A percentile compares a stretch with the other conserved stretches of the same genome.
These are phyloP conservation scores for Yarrowia sp. DNA, from an alignment of 805 yeast species.

Conservation along the genomic window DNA sequence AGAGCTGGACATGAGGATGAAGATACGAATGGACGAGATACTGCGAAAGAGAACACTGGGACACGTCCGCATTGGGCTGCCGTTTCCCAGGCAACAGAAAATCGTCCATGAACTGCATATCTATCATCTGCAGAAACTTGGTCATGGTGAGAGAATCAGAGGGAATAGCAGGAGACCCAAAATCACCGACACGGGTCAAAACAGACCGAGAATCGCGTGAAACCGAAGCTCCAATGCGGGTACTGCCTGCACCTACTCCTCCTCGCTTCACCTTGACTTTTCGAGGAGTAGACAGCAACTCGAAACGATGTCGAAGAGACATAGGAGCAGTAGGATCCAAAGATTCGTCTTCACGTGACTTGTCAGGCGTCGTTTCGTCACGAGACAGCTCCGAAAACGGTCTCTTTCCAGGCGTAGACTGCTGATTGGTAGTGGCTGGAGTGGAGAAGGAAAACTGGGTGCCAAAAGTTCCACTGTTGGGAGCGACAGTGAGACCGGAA, in stretches of 20 bases:
- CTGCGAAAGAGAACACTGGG: not conserved
- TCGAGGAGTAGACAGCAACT: conserved; percentile 5
- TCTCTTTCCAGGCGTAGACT: not conserved
- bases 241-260: not conserved
- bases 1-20: conserved; percentile 2
- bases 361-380: not conserved
- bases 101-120: conserved; percentile 20
- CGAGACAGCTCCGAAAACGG: conserved; percentile 12
- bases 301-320: not conserved
- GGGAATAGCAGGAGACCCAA: not conserved
- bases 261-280: not conserved
- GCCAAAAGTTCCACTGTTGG: not conserved
- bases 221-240: not conserved
- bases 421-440: not conserved
- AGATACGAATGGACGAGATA: not conserved
- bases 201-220: not conserved
- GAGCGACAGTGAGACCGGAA: not conserved
- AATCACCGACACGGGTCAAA: not conserved
- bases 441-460: not conserved
- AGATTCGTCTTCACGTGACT: not conserved
- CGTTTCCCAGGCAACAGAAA: conserved; percentile 6
- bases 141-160: not conserved
- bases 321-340: not conserved
- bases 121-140: conserved; percentile 1
- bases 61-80: not conserved